Conservation (phyloP, 495 filamentous ascomycete genomes). For the Penicillium parvum region DNA sequence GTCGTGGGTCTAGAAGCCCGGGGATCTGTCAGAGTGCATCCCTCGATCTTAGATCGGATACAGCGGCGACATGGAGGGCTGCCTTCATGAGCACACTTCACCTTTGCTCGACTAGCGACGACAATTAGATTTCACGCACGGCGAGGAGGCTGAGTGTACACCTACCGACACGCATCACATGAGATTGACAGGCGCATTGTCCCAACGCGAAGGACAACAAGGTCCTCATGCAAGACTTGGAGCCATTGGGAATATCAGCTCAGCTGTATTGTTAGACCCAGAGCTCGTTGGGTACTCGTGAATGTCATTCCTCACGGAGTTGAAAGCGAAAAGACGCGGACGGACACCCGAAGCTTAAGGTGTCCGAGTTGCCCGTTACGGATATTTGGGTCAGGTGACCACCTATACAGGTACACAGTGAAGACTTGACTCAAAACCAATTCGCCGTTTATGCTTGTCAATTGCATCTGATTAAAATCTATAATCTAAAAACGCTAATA, state of each 20-base stretch:
- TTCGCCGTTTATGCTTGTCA: too few species aligned
- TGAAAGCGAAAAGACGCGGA: neutral
- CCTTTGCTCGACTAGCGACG: constrained; percentile 32
- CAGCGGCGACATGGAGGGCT: constrained; percentile 39
- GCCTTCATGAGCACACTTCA: constrained; percentile 42
- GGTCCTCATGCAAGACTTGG: too few species aligned
- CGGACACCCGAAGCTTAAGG: constrained; percentile 9
- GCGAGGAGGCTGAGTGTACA: neutral
- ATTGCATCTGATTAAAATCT: constrained; percentile 1
- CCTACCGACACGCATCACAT: constrained; percentile 39
- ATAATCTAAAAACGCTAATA: constrained; percentile 4
- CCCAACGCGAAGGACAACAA: too few species aligned
- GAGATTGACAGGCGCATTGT: constrained; percentile 42
- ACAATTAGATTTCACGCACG: neutral
- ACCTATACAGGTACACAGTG: neutral
- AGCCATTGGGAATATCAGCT: too few species aligned
- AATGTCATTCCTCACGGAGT: neutral
- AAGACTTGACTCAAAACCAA: too few species aligned
- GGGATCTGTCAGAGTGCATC: constrained; percentile 34
- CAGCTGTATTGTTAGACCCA: too few species aligned
- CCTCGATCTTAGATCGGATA: constrained; percentile 18
- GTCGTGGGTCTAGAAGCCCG: constrained; percentile 10
- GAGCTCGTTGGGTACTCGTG: too few species aligned
- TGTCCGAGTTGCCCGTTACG: constrained; percentile 1
- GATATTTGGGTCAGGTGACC: constrained; percentile 8